phyloP scores from a whole-genome alignment of 148 eudicot genomes.

The Cornus kousa region DNA sequence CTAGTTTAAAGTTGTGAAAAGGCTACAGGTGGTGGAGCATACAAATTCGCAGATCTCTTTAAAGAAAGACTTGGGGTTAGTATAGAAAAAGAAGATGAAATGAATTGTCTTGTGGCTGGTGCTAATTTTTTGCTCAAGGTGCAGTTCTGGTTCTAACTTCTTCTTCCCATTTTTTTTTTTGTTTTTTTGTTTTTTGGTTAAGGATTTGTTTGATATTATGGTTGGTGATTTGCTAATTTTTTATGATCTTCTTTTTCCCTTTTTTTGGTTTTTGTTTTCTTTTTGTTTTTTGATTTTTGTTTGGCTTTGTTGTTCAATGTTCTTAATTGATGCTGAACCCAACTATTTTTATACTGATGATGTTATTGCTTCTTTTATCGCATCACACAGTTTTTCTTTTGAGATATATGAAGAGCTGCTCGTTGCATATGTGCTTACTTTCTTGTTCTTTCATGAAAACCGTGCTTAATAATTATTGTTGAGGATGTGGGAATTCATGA shows the following conservation, averaged over 20 bases:
- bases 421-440: not conserved
- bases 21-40: constrained; percentile 99
- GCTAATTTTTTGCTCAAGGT: constrained; percentile 97
- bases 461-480: not conserved
- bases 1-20: constrained; percentile 40
- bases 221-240: not conserved
- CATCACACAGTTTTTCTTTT: not conserved
- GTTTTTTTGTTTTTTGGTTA: no score
- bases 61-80: constrained; percentile 95
- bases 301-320: not conserved
- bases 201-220: not conserved
- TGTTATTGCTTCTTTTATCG: constrained; percentile 5
- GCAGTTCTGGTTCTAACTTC: constrained; percentile 11
- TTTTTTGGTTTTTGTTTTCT: no score
- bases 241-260: not conserved
- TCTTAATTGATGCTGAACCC: not conserved
- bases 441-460: not conserved
- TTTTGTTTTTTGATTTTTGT: not conserved
- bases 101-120: constrained; percentile 91
- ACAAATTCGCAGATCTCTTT: constrained; percentile 85
- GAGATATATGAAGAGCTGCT: not conserved
- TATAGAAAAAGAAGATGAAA: constrained; percentile 97
- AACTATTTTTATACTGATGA: not conserved
- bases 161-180: not conserved
- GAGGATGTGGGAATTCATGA: not conserved